phyloP scores from a whole-genome alignment of 2,329 filamentous ascomycete species.

The Nectriaceae sp. region DNA sequence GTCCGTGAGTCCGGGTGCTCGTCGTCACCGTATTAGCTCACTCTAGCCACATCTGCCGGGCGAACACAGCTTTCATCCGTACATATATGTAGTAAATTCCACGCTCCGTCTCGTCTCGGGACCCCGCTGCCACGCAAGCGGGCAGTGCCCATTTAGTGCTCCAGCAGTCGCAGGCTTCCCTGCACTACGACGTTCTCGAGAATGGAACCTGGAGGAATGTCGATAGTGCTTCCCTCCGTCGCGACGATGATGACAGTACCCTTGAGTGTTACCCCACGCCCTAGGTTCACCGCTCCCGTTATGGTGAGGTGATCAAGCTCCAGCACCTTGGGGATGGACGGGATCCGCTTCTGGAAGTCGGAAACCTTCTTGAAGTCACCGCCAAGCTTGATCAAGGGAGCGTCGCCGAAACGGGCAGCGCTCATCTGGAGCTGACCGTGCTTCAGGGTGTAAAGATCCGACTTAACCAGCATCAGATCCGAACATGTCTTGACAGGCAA shows the following conservation, averaged over 20 bases:
- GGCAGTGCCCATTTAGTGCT: conserved; percentile 51
- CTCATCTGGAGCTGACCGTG: conserved; percentile 98
- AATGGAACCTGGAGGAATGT: conserved; percentile 94
- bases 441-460: conserved; percentile 97
- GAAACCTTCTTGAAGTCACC: conserved; percentile 99
- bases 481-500: conserved; percentile 99
- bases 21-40: no score
- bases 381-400: conserved; percentile 97
- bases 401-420: conserved; percentile 92
- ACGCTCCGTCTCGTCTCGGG: no score
- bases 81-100: no score
- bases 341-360: conserved; percentile 87
- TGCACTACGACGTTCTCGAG: conserved; percentile 99
- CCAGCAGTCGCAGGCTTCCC: conserved; percentile 79
- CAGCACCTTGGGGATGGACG: conserved; percentile 86
- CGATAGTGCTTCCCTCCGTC: conserved; percentile 96
- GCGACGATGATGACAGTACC: conserved; percentile 99
- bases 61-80: no score
- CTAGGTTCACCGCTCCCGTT: conserved; percentile 95
- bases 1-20: background rate
- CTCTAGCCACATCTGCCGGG: no score
- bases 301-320: conserved; percentile 96
- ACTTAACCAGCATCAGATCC: conserved; percentile 99
- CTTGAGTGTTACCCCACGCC: conserved; percentile 93
- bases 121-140: no score